Evolutionary conservation across 768 basidiomycete genomes (phyloP).

Genomic region (Psilocybe sp.): DNA sequence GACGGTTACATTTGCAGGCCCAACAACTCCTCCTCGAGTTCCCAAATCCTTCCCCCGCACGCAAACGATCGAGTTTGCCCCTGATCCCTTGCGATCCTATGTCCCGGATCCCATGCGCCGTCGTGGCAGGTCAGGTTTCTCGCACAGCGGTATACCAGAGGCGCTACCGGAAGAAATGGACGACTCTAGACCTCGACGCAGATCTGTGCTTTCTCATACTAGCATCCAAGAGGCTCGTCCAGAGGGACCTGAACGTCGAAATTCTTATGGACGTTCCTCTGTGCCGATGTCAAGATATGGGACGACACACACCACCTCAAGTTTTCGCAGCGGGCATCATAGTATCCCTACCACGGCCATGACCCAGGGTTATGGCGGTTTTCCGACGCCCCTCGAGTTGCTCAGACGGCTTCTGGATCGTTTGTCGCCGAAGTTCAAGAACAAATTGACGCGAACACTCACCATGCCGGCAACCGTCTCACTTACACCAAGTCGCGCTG

Average conservation of each 20-base stretch:
- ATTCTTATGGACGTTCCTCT: slow-evolving; percentile 3
- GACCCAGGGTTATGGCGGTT: slow-evolving; percentile 64
- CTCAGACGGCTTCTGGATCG: slow-evolving; percentile 44
- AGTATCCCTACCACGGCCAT: slow-evolving; percentile 20
- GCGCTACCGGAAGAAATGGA: no score
- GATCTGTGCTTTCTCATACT: background rate
- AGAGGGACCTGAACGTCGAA: background rate
- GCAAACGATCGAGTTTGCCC: slow-evolving; percentile 39
- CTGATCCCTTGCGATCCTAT: slow-evolving; percentile 10
- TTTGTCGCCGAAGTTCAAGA: slow-evolving; percentile 63
- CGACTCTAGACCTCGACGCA: background rate
- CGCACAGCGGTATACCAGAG: no score
- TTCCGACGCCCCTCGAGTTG: slow-evolving; percentile 67
- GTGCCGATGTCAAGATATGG: slow-evolving; percentile 9
- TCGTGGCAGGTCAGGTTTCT: background rate
- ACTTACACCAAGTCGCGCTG: slow-evolving; percentile 41
- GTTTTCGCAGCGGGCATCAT: slow-evolving; percentile 11
- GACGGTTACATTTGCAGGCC: slow-evolving; percentile 24
- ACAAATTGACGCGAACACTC: slow-evolving; percentile 60
- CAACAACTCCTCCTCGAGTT: slow-evolving; percentile 8
- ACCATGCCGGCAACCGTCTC: slow-evolving; percentile 76
- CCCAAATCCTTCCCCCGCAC: slow-evolving; percentile 31
- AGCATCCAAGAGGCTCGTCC: background rate
- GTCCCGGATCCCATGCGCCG: slow-evolving; percentile 19
- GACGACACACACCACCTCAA: slow-evolving; percentile 13